Evolutionary conservation across 2,329 filamentous ascomycete genomes (phyloP), one percentile per base, ranked within the genome.

Genomic region (Pezizomycotina sp.): DNA sequence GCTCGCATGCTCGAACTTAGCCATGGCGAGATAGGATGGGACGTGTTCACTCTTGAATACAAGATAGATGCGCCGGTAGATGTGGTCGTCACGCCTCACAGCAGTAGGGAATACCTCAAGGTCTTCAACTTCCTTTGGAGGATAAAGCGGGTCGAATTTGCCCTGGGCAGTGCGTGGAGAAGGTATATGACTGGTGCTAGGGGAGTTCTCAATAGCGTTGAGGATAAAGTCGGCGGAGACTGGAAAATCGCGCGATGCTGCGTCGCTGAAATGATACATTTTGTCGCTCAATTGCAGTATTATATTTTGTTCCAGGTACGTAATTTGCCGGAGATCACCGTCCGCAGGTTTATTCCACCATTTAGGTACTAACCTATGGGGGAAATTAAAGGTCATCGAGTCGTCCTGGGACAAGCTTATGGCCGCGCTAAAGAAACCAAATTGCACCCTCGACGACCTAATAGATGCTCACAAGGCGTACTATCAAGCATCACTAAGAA

Each of bases 121-220:
- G 82, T 98, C 6, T 98, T 98, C 68, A 98, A 98, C 59, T 93
- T 98, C 54, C 68, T 98, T 3, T 98, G 89, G 86, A 77, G 89
- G 45, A 82, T 98, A 53, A 98, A 98, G 60, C 77, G 89, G 18
- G 89, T 98, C 33, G 89, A 98, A 53, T 98, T 95, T 53, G 84
- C 81, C 0, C 69, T 98, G 1, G 71, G 77, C 4, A 82, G 78
- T 8, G 89, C 82, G 25, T 98, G 89, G 84, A 74, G 89, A 38
- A 78, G 84, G 47, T 92, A 79, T 58, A 95, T 93, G 74, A 98
- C 89, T 0, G 89, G 89, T 27, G 74, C 84, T 3, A 71, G 89
- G 42, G 83, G 86, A n/a, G 83, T 95, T 1, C 68, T 98, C 5
- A 76, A 78, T 44, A 77, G 71, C 20, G 69, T 78, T 3, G 74